phyloP scores from a whole-genome alignment of 2,329 filamentous ascomycete species.

The Ceratocystis diversiconidia region DNA sequence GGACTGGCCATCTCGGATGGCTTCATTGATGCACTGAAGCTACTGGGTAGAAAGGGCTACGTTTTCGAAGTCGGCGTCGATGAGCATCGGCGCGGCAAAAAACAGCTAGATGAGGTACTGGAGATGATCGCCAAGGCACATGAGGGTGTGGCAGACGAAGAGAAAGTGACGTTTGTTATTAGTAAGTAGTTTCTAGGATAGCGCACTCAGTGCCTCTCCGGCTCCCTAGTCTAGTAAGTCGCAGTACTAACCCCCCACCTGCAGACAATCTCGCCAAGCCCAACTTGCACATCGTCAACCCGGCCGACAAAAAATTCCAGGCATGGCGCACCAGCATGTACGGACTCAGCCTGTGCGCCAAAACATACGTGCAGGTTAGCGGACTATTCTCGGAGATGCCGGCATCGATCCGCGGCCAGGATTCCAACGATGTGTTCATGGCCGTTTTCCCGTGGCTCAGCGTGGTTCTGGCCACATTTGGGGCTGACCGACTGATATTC shows the following conservation, averaged over 20 bases:
- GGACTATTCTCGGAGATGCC: constrained; percentile 72
- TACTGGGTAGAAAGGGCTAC: constrained; percentile 48
- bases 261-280: constrained; percentile 85
- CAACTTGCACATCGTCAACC: constrained; percentile 51
- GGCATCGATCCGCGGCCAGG: constrained; percentile 34
- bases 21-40: constrained; percentile 52
- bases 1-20: constrained; percentile 48
- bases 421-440: constrained; percentile 44
- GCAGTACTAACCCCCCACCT: not conserved
- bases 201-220: not conserved
- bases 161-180: constrained; percentile 53
- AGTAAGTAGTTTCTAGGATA: constrained; percentile 31
- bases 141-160: constrained; percentile 41
- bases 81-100: constrained; percentile 58
- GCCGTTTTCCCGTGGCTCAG: constrained; percentile 57
- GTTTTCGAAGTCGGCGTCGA: constrained; percentile 78
- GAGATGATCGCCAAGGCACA: constrained; percentile 57
- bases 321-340: constrained; percentile 58
- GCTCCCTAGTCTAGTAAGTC: not conserved
- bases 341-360: constrained; percentile 47
- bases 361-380: constrained; percentile 83
- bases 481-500: constrained; percentile 64
- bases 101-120: constrained; percentile 57
- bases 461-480: constrained; percentile 58
- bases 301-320: constrained; percentile 43